Percentiles rank a stretch among this genome's conserved stretches.
These are phyloP conservation scores for Lipomyces chichibuensis DNA, from an alignment of 805 yeast genomes.

Conservation along the genomic window DNA sequence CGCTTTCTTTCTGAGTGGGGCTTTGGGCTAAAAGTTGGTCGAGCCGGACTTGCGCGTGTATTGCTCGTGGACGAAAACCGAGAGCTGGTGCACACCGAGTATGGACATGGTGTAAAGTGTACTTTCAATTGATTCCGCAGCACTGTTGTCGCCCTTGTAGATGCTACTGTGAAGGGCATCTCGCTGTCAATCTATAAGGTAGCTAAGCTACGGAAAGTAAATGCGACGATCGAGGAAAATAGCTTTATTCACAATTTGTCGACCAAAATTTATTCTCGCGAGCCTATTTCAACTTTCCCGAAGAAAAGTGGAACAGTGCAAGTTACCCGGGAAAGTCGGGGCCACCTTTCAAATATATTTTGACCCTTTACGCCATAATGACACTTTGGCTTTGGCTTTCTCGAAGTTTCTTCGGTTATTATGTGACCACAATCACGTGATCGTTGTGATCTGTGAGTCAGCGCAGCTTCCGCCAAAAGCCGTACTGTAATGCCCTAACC, in stretches of 20 bases:
- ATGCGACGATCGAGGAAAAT: neutral
- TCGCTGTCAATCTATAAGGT: slow-evolving; percentile 2
- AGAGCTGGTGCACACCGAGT: slow-evolving; percentile 3
- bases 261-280: neutral
- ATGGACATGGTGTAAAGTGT: slow-evolving; percentile 10
- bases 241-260: neutral
- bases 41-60: slow-evolving; percentile 1
- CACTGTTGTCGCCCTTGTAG: slow-evolving; percentile 15
- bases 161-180: slow-evolving; percentile 19
- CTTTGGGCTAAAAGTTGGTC: neutral
- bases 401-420: neutral
- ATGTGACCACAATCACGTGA: too few species aligned
- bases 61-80: slow-evolving; percentile 2
- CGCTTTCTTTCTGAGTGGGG: neutral
- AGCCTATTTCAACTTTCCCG: neutral
- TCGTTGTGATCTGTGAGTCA: neutral
- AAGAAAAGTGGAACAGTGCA: neutral
- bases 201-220: neutral
- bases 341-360: neutral
- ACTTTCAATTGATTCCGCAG: slow-evolving; percentile 14
- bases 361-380: neutral
- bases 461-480: neutral
- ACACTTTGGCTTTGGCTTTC: neutral
- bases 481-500: neutral
- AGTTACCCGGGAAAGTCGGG: neutral